phyloP scores from a whole-genome alignment of 1,139 yeast species.

The Debaryomycetaceae sp. region DNA sequence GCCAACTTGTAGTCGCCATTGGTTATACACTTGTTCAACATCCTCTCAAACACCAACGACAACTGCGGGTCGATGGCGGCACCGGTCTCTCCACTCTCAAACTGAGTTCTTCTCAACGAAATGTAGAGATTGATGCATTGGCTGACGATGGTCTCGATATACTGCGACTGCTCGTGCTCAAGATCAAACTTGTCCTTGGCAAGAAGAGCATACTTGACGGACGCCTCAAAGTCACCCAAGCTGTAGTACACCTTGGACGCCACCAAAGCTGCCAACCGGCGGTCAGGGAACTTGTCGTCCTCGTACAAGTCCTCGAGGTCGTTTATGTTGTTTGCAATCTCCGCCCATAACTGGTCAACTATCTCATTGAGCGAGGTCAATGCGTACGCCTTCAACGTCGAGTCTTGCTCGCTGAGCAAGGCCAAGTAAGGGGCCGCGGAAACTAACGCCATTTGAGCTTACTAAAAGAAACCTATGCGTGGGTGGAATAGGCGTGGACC shows the following conservation, averaged over 20 bases:
- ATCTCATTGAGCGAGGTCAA: conserved; percentile 73
- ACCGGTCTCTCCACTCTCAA: conserved; percentile 27
- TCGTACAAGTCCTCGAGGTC: conserved; percentile 90
- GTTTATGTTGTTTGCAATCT: conserved; percentile 83
- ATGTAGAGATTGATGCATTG: conserved; percentile 87
- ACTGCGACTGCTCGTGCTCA: conserved; percentile 69
- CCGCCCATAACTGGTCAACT: conserved; percentile 96
- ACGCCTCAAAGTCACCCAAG: conserved; percentile 88
- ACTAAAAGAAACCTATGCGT: too few relatives aligned
- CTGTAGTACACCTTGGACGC: conserved; percentile 95
- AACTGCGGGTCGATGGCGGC: conserved; percentile 56
- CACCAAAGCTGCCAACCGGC: conserved; percentile 83
- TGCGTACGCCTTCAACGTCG: conserved; percentile 76
- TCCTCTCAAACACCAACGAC: conserved; percentile 69
- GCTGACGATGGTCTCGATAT: conserved; percentile 87
- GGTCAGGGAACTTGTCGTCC: conserved; percentile 69
- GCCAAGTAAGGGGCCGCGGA: conserved; percentile 92
- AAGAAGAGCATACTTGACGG: conserved; percentile 81
- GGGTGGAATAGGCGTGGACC: too few relatives aligned
- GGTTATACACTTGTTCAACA: conserved; percentile 76
- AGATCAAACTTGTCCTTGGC: conserved; percentile 82
- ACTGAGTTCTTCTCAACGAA: conserved; percentile 53
- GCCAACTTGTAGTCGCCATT: conserved; percentile 76
- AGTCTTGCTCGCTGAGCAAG: conserved; percentile 76
- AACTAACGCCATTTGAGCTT: conserved; percentile 52